Evolutionary conservation across 176 grass and related monocot genomes (phyloP).

Genomic region (Oryza australiensis): DNA sequence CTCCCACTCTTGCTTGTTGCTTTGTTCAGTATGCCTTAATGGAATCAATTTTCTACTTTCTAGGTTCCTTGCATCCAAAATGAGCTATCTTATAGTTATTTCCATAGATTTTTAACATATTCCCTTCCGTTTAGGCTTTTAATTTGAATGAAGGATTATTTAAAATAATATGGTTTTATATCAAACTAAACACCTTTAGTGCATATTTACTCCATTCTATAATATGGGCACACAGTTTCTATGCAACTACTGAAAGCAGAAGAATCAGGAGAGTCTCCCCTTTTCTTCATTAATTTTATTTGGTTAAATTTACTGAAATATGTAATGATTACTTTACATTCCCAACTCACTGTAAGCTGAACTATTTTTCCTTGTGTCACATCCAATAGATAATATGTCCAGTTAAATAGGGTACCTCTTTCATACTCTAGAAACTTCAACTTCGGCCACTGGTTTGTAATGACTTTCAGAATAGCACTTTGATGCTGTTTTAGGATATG

Average conservation of each 20-base stretch:
- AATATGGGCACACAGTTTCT: neutral
- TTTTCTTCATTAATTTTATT: constrained; percentile 2
- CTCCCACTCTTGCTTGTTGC: neutral
- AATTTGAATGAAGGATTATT: neutral
- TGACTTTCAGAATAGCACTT: neutral
- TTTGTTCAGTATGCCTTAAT: neutral
- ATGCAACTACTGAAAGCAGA: neutral
- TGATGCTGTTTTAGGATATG: neutral
- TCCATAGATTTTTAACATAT: neutral
- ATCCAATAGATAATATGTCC: neutral
- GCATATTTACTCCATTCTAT: neutral
- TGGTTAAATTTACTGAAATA: constrained; percentile 5
- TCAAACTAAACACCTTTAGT: neutral
- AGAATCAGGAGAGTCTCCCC: neutral
- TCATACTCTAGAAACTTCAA: neutral
- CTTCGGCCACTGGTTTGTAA: neutral
- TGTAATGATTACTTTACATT: neutral
- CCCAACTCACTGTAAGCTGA: neutral
- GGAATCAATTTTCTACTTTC: neutral
- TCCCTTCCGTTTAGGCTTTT: neutral
- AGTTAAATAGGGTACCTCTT: neutral
- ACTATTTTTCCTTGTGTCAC: neutral
- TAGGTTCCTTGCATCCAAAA: neutral
- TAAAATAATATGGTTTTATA: neutral
- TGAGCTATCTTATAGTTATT: neutral